Conservation (phyloP, 2,329 filamentous ascomycete species). For the Diaporthe sp. region DNA sequence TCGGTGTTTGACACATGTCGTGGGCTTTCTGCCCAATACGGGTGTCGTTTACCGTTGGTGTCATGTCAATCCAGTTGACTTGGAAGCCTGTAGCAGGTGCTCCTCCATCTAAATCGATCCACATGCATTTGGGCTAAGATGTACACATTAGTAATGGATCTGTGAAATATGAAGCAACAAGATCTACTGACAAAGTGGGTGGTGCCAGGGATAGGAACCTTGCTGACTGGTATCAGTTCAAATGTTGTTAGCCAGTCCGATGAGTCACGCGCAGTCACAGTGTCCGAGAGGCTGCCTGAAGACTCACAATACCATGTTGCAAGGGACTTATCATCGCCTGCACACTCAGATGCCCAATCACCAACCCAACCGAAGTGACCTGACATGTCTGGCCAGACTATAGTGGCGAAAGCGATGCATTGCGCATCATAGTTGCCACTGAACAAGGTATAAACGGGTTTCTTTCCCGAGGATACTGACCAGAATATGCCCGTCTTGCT, state of each 20-base stretch:
- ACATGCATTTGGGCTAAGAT: not conserved
- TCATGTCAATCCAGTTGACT: not conserved
- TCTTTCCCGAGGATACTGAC: not conserved
- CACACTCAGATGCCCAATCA: not conserved
- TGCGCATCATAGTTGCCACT: not conserved
- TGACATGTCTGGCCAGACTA: not conserved
- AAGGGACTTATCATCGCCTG: not conserved
- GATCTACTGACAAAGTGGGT: not conserved
- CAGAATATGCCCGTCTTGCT: not conserved
- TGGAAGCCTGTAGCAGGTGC: not conserved
- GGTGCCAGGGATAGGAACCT: not conserved
- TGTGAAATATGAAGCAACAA: not conserved
- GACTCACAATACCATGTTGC: conserved; percentile 6
- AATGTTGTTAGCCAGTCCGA: not conserved
- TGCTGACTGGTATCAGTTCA: not conserved
- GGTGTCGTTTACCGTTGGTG: not conserved
- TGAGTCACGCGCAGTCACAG: not conserved
- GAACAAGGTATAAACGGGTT: conserved; percentile 3
- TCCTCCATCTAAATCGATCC: not conserved
- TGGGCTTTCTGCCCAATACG: not conserved
- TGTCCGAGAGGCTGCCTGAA: not conserved
- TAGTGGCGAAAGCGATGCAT: not conserved
- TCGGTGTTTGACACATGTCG: not conserved
- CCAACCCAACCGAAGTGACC: not conserved
- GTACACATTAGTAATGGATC: not conserved